These are phyloP conservation scores for Solanum neorickii DNA, from an alignment of 257 asterid species.

Conservation along the genomic window DNA sequence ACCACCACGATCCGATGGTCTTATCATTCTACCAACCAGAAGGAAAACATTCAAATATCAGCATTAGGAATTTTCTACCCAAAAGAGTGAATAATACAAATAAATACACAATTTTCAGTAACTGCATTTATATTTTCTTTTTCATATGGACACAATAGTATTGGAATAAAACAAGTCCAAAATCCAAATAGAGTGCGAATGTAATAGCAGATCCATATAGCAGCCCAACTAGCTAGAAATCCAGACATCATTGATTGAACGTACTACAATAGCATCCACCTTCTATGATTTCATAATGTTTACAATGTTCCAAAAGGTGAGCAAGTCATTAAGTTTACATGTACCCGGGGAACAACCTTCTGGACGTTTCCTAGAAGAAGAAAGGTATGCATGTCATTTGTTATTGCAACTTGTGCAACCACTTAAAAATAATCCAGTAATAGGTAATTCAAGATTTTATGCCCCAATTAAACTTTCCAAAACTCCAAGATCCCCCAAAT, in stretches of 20 bases:
- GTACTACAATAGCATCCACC: background rate
- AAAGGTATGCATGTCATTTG: background rate
- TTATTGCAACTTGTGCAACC: background rate
- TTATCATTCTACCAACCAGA: conserved; percentile 37
- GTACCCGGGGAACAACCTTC: background rate
- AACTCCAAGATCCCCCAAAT: background rate
- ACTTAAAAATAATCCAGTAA: background rate
- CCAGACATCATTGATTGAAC: background rate
- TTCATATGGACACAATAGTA: background rate
- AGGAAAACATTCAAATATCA: background rate
- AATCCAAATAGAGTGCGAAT: background rate
- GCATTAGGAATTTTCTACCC: background rate
- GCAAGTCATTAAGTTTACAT: background rate
- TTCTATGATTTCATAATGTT: background rate
- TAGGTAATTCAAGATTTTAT: background rate
- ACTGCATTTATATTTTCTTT: background rate
- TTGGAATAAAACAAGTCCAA: background rate
- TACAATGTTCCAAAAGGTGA: background rate
- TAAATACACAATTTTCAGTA: background rate
- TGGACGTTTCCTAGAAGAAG: background rate
- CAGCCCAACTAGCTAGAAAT: background rate
- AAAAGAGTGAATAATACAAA: background rate
- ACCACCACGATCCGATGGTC: conserved; percentile 55
- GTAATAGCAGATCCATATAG: background rate
- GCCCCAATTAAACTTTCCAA: background rate